Base-by-base conservation (phyloP, 495 filamentous ascomycete species). In the Talaromyces wortmannii region DNA sequence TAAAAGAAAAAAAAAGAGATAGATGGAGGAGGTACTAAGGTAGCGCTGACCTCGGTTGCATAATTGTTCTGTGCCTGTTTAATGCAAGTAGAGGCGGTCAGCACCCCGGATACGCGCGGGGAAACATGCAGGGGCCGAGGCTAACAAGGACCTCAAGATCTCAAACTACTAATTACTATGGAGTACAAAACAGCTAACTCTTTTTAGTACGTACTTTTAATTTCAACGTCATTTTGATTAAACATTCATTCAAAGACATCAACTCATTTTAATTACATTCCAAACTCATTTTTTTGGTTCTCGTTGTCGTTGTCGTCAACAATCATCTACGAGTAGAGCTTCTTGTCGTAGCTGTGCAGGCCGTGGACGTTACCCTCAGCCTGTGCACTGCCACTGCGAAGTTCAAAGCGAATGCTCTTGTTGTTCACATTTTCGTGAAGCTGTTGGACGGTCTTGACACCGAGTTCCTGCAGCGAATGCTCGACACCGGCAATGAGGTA, bases 321-420 rank as follows among this genome's bases (percentile, higher is more conserved):
- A 52, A 17, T 7, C 36, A 31, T 61, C 68, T 87, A 96, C 57
- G 91, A 88, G 72, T 96, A 98, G 57, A 99, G 86, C 78, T 97
- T 99, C 86, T 97, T 99, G 77, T 96, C 95, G 70, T 94, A 97
- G 70, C 87, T 94, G 75, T 97, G 90, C 80, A 99, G 87, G 63
- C 86, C 85, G 66, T 97, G 92, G 61, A 99, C 91, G 64, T 90
- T 90, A 59, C 94, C 94, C 80, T 98, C 94, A 51, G 92, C 79
- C 81, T 92, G 88, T 46, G 95, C 94, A 73, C 91, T 96, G 53
- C 90, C 88, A 50, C 90, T 96, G 60, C 94, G 77, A 69, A 97
- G 74, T 79, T 99, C 95, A 62, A 99, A 97, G 59, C 95, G 81
- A 45, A 97, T 87, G 46, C 72, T 83, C 36, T 92, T 92, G 13